Percentiles rank a stretch among this genome's conserved stretches.
Evolutionary conservation across 345 rosid genomes (phyloP).

Genomic region (Linum usitatissimum): DNA sequence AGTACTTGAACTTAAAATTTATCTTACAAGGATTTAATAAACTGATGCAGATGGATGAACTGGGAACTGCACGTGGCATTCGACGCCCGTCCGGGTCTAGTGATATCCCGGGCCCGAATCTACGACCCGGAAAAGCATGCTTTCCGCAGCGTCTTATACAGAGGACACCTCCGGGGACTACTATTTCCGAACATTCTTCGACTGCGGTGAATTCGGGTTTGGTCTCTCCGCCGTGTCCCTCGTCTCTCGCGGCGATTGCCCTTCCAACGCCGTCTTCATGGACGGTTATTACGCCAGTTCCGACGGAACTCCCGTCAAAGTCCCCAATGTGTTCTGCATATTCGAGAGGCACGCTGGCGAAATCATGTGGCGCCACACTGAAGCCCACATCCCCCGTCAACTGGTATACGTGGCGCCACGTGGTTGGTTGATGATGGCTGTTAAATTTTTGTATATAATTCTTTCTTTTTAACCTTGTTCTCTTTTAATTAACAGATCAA

Average conservation of each 20-base stretch:
- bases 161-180: slow-evolving; percentile 32
- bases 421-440: too few relatives aligned
- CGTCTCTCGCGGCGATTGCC: slow-evolving; percentile 38
- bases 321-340: slow-evolving; percentile 31
- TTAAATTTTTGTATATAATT: background rate
- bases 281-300: slow-evolving; percentile 31
- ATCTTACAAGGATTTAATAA: too few relatives aligned
- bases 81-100: slow-evolving; percentile 36
- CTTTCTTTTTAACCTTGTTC: too few relatives aligned
- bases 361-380: slow-evolving; percentile 37
- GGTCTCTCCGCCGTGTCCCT: slow-evolving; percentile 37
- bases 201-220: slow-evolving; percentile 39
- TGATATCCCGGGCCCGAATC: slow-evolving; percentile 39
- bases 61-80: slow-evolving; percentile 43
- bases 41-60: slow-evolving; percentile 37
- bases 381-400: slow-evolving; percentile 12
- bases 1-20: too few relatives aligned
- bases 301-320: slow-evolving; percentile 29
- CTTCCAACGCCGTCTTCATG: slow-evolving; percentile 35
- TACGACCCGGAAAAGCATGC: slow-evolving; percentile 29
- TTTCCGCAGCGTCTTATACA: slow-evolving; percentile 35
- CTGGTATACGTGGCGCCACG: too few relatives aligned
- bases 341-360: slow-evolving; percentile 50
- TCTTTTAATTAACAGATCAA: slow-evolving; percentile 34
- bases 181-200: slow-evolving; percentile 31